Base-by-base conservation (phyloP, 1,284 basidiomycete species). In the Ustilago xerochloae region DNA sequence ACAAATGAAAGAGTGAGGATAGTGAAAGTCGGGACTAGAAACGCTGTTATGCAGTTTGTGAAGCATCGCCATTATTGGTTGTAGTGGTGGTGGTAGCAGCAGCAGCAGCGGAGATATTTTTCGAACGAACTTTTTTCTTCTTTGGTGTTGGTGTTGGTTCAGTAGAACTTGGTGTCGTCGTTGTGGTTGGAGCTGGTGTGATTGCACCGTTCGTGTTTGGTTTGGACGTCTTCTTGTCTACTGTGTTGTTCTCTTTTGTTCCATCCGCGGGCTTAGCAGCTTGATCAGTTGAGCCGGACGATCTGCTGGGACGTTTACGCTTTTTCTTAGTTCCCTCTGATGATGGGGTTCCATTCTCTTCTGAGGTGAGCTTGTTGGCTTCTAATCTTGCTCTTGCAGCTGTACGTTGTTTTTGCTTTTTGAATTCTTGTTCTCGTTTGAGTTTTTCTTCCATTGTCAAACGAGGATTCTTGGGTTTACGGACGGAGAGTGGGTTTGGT, bases 401-500 rank as follows among this genome's bases (percentile, higher is more conserved):
- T 9, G 36, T 35, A 1, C 64, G 30, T 20, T 75, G 68, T 20
- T 75, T 75, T 24, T 64, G 64, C 61, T 76, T 75, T 50, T 79
- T 81, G 49, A 65, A 94, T 87, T 94, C 67, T 30, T 66, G 63
- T 43, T 75, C 72, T 15, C 41, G 15, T 20, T 59, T 28, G 30
- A 75, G 30, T 38, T 75, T 75, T 5, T 70, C 67, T 13, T 75
- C 72, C 54, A 66, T 63, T 6, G 63, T 60, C 12, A 75, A 20
- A 13, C 54, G 56, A 0, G 69, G 68, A 13, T 57, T 68, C 38
- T 79, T 81, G 22, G 73, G 94, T 88, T 94, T 97, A 87, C 93
- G 94, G 36, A 95, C 87, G 65, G 93, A 94, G 4, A 99, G 87
- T 15, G 96, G 94, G 86, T 99, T 99, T 0, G 95, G 93, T 0